phyloP scores from a whole-genome alignment of 2,329 filamentous ascomycete species.

The Aspergillus vadensis region DNA sequence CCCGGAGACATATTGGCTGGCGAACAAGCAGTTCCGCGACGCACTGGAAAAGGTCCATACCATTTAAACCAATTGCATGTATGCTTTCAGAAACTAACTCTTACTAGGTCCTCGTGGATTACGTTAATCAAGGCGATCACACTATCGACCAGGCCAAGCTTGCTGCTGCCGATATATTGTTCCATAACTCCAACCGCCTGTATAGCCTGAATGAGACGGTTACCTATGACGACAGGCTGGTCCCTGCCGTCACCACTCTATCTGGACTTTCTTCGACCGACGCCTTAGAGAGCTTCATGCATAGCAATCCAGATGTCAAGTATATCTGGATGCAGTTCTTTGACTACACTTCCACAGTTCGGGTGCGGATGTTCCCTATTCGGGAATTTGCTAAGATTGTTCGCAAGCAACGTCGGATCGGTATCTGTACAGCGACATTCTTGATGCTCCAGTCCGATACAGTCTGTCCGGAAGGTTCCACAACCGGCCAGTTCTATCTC shows the following conservation, averaged over 20 bases:
- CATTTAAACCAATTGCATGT: conserved; percentile 21
- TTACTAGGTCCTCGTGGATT: conserved; percentile 63
- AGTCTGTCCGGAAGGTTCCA: conserved; percentile 53
- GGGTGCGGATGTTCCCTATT: conserved; percentile 69
- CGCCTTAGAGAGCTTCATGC: conserved; percentile 51
- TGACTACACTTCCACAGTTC: conserved; percentile 71
- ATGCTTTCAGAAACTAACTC: background rate
- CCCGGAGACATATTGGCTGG: conserved; percentile 75
- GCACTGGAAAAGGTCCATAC: conserved; percentile 63
- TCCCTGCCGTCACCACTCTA: conserved; percentile 6
- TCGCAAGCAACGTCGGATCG: conserved; percentile 52
- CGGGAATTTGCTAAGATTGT: conserved; percentile 55
- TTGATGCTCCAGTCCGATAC: conserved; percentile 69
- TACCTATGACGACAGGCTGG: conserved; percentile 19
- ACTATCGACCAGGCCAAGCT: conserved; percentile 63
- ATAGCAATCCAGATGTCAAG: conserved; percentile 55
- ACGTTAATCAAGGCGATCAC: conserved; percentile 65
- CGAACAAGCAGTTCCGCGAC: conserved; percentile 70
- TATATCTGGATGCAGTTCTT: conserved; percentile 76
- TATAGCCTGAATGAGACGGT: conserved; percentile 61
- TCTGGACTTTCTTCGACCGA: conserved; percentile 15
- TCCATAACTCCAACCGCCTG: conserved; percentile 74
- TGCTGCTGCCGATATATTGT: conserved; percentile 69
- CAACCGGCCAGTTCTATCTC: conserved; percentile 67
- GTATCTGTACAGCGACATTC: conserved; percentile 65